Percentiles rank a stretch among this genome's conserved stretches.
These are phyloP conservation scores for Lunasporangiospora selenospora DNA, from an alignment of 192 early-diverging fungal species.

Conservation along the genomic window DNA sequence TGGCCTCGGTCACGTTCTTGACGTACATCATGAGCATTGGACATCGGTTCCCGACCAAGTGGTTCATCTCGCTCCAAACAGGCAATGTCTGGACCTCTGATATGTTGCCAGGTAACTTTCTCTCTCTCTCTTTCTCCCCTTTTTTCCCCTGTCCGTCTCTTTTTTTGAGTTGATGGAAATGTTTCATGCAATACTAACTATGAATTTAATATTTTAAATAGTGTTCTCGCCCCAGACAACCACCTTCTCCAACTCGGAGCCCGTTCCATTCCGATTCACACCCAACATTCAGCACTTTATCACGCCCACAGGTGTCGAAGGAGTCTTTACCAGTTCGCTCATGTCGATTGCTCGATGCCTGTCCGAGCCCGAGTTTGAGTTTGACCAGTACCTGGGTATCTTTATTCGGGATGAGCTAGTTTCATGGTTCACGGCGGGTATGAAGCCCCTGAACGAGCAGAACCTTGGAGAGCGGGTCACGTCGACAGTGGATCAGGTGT, in stretches of 20 bases:
- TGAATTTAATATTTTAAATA: slow-evolving; percentile 5
- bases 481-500: slow-evolving; percentile 75
- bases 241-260: slow-evolving; percentile 74
- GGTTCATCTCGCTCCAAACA: slow-evolving; percentile 82
- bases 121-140: background rate
- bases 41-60: slow-evolving; percentile 87
- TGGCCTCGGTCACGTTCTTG: slow-evolving; percentile 90
- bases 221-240: slow-evolving; percentile 54
- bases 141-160: background rate
- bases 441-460: slow-evolving; percentile 63
- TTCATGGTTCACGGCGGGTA: slow-evolving; percentile 71
- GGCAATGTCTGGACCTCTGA: slow-evolving; percentile 92
- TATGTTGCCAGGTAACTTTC: slow-evolving; percentile 72
- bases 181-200: background rate
- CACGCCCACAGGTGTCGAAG: slow-evolving; percentile 92
- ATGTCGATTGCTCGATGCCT: slow-evolving; percentile 87
- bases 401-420: slow-evolving; percentile 96
- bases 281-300: slow-evolving; percentile 97
- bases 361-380: slow-evolving; percentile 84
- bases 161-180: background rate
- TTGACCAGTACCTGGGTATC: slow-evolving; percentile 93
- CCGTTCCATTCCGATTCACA: slow-evolving; percentile 97
- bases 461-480: slow-evolving; percentile 72
- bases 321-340: slow-evolving; percentile 83
- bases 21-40: slow-evolving; percentile 90